Conservation (phyloP, 768 basidiomycete species). For the Termitomyces sp. region DNA sequence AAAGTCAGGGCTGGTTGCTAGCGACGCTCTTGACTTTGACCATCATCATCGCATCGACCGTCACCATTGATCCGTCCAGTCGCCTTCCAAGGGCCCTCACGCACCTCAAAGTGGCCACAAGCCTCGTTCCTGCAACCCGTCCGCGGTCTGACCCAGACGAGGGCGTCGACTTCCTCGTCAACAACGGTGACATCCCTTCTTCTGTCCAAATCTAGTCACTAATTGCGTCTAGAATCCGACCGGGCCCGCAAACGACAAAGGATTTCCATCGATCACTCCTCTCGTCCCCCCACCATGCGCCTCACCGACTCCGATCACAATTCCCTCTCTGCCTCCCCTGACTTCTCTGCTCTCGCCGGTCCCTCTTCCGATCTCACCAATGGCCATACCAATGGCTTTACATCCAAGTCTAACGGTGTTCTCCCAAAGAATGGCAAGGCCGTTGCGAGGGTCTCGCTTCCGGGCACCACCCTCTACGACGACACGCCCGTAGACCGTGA, state of each 20-base stretch:
- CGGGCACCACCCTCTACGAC: constrained; percentile 72
- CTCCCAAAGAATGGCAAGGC: constrained; percentile 41
- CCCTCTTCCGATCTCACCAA: constrained; percentile 47
- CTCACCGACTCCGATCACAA: constrained; percentile 45
- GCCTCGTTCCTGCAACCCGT: constrained; percentile 63
- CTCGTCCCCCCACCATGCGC: constrained; percentile 37
- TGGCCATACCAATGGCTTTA: constrained; percentile 33
- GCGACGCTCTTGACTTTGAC: constrained; percentile 6
- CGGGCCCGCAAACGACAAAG: constrained; percentile 72
- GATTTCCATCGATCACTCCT: constrained; percentile 35
- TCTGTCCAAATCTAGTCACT: constrained; percentile 11
- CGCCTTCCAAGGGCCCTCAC: constrained; percentile 47
- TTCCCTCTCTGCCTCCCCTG: constrained; percentile 40
- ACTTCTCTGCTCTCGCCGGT: constrained; percentile 40
- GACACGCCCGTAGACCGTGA: constrained; percentile 79
- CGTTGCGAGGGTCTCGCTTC: constrained; percentile 58
- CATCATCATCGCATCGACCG: constrained; percentile 1
- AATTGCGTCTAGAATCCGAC: constrained; percentile 15
- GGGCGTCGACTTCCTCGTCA: constrained; percentile 23
- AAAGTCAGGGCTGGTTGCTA: constrained; percentile 4
- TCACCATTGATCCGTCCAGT: constrained; percentile 67
- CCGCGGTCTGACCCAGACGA: constrained; percentile 58
- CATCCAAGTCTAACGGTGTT: constrained; percentile 43
- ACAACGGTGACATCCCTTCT: constrained; percentile 24
- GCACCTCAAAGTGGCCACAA: constrained; percentile 33